phyloP scores from a whole-genome alignment of 2,329 filamentous ascomycete genomes.

The Ophiostoma ips region DNA sequence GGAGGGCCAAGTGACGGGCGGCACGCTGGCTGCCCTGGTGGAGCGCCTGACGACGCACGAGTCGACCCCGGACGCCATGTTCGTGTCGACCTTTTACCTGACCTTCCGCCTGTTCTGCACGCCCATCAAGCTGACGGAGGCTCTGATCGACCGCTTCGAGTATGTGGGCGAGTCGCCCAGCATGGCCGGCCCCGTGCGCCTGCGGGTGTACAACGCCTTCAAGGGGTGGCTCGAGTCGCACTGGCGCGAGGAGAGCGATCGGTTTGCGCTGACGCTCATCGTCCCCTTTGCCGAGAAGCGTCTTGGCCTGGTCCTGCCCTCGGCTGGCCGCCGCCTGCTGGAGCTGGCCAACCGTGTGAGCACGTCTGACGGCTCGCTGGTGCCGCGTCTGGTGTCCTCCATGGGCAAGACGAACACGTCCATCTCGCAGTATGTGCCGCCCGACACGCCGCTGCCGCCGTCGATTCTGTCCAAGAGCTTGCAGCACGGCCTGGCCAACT shows the following conservation, averaged over 20 bases:
- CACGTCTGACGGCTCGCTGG: constrained; percentile 54
- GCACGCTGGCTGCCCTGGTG: constrained; percentile 79
- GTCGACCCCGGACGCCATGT: constrained; percentile 78
- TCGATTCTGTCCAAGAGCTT: constrained; percentile 65
- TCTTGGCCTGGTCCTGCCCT: constrained; percentile 54
- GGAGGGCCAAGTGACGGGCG: constrained; percentile 87
- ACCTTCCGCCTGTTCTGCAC: constrained; percentile 91
- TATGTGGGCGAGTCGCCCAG: constrained; percentile 70
- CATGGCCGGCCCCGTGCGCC: constrained; percentile 64
- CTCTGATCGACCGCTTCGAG: constrained; percentile 82
- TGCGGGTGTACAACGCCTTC: constrained; percentile 91
- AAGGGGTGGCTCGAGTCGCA: constrained; percentile 96
- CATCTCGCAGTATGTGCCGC: constrained; percentile 53
- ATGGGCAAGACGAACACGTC: constrained; percentile 80
- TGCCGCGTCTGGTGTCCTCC: constrained; percentile 70
- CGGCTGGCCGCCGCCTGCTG: constrained; percentile 64
- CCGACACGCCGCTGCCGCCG: constrained; percentile 57
- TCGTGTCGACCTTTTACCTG: constrained; percentile 89
- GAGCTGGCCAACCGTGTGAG: constrained; percentile 71
- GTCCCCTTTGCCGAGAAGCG: constrained; percentile 65
- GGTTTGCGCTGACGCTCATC: constrained; percentile 61
- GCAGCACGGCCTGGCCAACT: constrained; percentile 53
- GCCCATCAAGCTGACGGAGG: constrained; percentile 62
- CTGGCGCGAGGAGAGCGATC: constrained; percentile 75
- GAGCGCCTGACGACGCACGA: constrained; percentile 89